Base-by-base conservation (phyloP, 129 eudicot species). In the Artemisia tridentata region DNA sequence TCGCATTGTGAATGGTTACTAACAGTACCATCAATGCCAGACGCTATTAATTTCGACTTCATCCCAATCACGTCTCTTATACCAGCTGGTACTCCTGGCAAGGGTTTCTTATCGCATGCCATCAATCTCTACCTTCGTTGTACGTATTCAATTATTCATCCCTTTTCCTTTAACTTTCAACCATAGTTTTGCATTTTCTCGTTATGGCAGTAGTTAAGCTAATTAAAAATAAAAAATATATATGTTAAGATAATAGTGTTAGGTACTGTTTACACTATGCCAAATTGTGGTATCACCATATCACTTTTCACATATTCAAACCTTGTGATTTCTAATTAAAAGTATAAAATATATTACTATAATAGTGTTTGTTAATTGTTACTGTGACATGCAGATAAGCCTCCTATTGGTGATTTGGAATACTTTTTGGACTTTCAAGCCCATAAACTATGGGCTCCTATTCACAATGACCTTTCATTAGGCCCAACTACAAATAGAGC, bases 101-200 rank as follows among this genome's bases (percentile, higher is more conserved):
- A 83, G 65, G 98, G 98, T 6, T 92, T 89, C 80, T 83, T 89
- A n/a, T 85, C 96, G 0, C 98, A 92, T 68, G 98, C 98, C 67
- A 92, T 92, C 69, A 92, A 92, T 58, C 84, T 92, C 49, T 92
- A 92, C 78, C 95, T 92, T 56, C 86, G 98, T 7, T 87, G 96
- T 92, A 83, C 69, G 96, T 73, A 38, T 38, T 38, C 45, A 34
- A 34, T 34, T 34, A 27, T 46, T 31, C n/a, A 60, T 38, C 11
- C 3, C 15, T 2, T 48, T 43, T 62, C 55, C 17, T 71, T 57
- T 27, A 16, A 2, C 10, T 15, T 63, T 63, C 25, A 14, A 9
- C 68, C 2, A 15, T n/a, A 5, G 6, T 31, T 55, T 29, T 62
- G 18, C 20, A 34, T 62, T 14, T 38, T 38, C 23, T 21, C 11